Evolutionary conservation across 1,284 basidiomycete genomes (phyloP).

Genomic region (Athelia sp.): DNA sequence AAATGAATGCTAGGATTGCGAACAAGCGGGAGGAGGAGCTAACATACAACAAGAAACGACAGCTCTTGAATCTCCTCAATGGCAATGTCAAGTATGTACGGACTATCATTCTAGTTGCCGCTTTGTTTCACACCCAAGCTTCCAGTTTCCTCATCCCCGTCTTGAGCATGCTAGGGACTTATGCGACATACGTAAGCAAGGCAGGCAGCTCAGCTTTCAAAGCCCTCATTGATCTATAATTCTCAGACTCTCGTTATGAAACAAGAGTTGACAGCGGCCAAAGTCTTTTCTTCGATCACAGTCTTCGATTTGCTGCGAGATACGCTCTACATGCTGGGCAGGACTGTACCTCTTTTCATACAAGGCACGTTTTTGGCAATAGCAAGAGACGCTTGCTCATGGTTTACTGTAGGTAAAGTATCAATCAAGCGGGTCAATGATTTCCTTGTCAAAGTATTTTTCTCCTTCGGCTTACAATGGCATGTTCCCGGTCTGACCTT

Average conservation of each 20-base stretch:
- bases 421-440: constrained; percentile 14
- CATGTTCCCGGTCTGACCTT: background rate
- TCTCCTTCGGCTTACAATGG: background rate
- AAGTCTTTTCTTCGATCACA: constrained; percentile 18
- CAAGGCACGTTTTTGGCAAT: background rate
- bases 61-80: constrained; percentile 32
- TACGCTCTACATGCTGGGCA: constrained; percentile 9
- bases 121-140: constrained; percentile 1
- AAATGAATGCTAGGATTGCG: constrained; percentile 37
- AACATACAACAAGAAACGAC: constrained; percentile 35
- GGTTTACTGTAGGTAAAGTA: constrained; percentile 12
- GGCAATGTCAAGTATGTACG: constrained; percentile 31
- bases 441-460: constrained; percentile 1
- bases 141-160: constrained; percentile 59
- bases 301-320: constrained; percentile 17
- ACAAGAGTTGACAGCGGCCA: constrained; percentile 17
- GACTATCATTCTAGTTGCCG: background rate
- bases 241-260: constrained; percentile 30
- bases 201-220: too few relatives aligned
- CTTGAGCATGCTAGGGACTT: constrained; percentile 64
- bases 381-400: background rate
- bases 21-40: constrained; percentile 58
- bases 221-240: too few relatives aligned
- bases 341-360: constrained; percentile 9
- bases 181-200: constrained; percentile 43